Conservation (phyloP, 768 basidiomycete genomes). For the Mycena capillaripes region DNA sequence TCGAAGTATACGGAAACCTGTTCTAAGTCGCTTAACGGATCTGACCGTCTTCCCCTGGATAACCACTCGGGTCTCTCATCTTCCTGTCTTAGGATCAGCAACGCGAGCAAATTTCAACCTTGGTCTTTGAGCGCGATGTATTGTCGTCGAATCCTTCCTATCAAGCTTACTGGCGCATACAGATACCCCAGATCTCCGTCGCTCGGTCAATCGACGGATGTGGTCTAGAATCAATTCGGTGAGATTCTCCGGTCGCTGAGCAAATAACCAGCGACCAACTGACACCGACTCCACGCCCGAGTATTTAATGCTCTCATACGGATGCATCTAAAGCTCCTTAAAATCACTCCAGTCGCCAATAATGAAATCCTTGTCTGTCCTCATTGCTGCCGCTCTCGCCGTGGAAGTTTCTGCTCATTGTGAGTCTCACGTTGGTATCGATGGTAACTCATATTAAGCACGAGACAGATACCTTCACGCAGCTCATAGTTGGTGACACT, state of each 20-base stretch:
- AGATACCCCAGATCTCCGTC: too few species aligned
- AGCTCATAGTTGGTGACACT: constrained; percentile 40
- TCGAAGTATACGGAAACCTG: too few species aligned
- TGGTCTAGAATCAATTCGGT: too few species aligned
- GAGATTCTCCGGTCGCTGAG: neutral
- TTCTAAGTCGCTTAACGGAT: too few species aligned
- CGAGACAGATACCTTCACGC: constrained; percentile 43
- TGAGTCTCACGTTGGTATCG: too few species aligned
- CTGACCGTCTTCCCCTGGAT: neutral
- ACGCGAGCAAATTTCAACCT: too few species aligned
- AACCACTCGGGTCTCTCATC: too few species aligned
- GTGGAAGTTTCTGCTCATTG: constrained; percentile 30
- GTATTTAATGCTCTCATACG: neutral
- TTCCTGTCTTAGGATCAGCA: too few species aligned
- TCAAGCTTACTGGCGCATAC: neutral
- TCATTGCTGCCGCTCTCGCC: constrained; percentile 19
- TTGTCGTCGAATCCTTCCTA: too few species aligned
- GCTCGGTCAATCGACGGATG: constrained; percentile 7
- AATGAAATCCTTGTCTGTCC: constrained; percentile 29
- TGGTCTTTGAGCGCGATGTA: too few species aligned
- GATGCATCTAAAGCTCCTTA: neutral
- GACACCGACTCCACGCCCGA: neutral
- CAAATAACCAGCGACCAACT: too few species aligned
- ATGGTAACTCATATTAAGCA: neutral
- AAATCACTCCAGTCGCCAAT: neutral